phyloP scores from a whole-genome alignment of 306 rosid genomes.

The Acacia melanoxylon region DNA sequence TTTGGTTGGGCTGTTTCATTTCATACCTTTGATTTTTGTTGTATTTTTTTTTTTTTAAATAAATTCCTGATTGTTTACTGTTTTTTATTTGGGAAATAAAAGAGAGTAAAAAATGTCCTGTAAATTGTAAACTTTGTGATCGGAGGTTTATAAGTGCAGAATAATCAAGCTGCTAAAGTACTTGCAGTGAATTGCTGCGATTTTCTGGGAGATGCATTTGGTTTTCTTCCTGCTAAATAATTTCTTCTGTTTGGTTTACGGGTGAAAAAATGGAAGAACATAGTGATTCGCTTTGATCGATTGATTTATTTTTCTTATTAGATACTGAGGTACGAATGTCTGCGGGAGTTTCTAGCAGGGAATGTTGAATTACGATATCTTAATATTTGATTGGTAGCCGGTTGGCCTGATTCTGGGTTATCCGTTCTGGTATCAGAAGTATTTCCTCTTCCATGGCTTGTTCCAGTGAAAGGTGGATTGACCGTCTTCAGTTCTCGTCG shows the following conservation, averaged over 20 bases:
- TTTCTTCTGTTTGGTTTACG: background rate
- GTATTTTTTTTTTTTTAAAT: background rate
- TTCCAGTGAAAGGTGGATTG: conserved; percentile 76
- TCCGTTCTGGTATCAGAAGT: conserved; percentile 35
- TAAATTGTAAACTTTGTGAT: background rate
- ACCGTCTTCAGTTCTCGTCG: conserved; percentile 73
- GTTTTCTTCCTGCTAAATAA: background rate
- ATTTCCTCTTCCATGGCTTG: conserved; percentile 57
- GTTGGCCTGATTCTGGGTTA: conserved; percentile 38
- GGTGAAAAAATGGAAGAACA: background rate
- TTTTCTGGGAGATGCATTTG: conserved; percentile 25
- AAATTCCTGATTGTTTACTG: background rate
- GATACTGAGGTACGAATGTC: conserved; percentile 18
- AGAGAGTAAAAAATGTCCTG: background rate
- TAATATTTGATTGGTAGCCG: conserved; percentile 61
- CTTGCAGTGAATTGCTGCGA: background rate
- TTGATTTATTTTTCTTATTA: conserved; percentile 2
- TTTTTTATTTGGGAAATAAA: background rate
- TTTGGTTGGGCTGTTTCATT: background rate
- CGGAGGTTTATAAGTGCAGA: background rate
- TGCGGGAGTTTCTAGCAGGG: conserved; percentile 30
- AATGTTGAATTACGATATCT: conserved; percentile 58
- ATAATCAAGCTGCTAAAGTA: background rate
- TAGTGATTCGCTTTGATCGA: background rate
- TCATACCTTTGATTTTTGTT: background rate